These are phyloP conservation scores for Ophiostoma tasmaniense DNA, from an alignment of 2,329 filamentous ascomycete species.

Conservation along the genomic window DNA sequence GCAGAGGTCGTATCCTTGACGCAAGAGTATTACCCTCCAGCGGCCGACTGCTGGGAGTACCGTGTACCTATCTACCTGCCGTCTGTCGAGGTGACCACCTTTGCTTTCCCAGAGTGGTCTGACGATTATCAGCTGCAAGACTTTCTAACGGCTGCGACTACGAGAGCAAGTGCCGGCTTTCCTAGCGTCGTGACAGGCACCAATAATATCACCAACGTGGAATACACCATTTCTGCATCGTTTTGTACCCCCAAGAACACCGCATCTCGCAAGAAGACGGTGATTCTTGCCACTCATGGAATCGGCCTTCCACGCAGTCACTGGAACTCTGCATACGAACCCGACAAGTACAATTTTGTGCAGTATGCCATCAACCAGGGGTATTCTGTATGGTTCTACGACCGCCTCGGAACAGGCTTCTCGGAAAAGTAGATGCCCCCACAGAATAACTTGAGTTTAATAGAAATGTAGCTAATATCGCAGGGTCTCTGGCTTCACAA, in stretches of 20 bases:
- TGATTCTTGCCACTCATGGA: not conserved
- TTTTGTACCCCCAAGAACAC: not conserved
- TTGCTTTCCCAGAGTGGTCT: not conserved
- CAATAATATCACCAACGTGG: not conserved
- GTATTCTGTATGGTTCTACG: not conserved
- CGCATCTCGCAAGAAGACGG: not conserved
- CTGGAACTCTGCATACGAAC: not conserved
- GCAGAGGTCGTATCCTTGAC: not conserved
- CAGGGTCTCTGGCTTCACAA: not conserved
- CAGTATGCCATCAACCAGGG: not conserved
- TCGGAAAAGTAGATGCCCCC: not conserved
- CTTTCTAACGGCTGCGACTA: not conserved
- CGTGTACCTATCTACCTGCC: not conserved
- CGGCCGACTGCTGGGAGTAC: not conserved
- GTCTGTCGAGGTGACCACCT: not conserved
- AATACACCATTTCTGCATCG: not conserved
- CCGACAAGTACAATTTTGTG: not conserved
- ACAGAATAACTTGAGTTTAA: not conserved
- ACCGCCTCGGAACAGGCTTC: not conserved
- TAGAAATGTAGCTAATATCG: not conserved
- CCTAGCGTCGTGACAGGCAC: not conserved
- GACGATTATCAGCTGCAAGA: not conserved
- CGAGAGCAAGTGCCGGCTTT: not conserved
- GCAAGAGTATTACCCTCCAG: not conserved
- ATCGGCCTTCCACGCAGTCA: not conserved